Percentiles rank a stretch among this genome's conserved stretches.
Evolutionary conservation across 73 alveolate species (phyloP).

Genomic region (Breviolum minutum): DNA sequence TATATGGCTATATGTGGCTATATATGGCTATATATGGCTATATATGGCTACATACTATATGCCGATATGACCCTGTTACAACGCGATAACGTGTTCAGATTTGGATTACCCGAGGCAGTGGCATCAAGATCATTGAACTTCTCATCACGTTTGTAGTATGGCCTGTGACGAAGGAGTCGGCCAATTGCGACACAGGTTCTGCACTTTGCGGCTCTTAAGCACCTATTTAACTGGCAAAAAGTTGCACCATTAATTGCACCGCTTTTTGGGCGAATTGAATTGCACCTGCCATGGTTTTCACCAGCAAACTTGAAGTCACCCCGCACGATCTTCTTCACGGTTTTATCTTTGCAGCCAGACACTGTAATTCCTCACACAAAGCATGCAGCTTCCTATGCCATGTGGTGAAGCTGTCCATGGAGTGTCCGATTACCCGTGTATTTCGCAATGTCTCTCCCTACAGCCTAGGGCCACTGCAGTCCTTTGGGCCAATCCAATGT

Average conservation of each 20-base stretch:
- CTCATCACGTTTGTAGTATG: constrained; percentile 60
- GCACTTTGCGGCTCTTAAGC: neutral
- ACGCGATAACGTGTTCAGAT: neutral
- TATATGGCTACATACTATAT: neutral
- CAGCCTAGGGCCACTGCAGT: neutral
- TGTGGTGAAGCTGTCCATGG: neutral
- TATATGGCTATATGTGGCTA: too few species aligned
- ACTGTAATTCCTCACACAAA: constrained; percentile 31
- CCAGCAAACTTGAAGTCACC: constrained; percentile 86
- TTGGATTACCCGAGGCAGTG: neutral
- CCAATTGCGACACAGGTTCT: neutral
- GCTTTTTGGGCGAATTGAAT: too few species aligned
- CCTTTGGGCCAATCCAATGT: constrained; percentile 82
- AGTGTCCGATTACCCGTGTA: neutral
- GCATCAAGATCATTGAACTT: constrained; percentile 72
- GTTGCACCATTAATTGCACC: neutral
- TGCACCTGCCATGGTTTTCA: constrained; percentile 87
- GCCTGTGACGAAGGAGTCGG: neutral
- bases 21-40: neutral
- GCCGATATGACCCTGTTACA: neutral
- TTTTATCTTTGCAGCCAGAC: constrained; percentile 76
- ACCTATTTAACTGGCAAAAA: neutral
- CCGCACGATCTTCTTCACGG: constrained; percentile 77
- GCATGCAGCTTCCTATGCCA: too few species aligned
- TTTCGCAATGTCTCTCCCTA: neutral